Base-by-base conservation (phyloP, 352 stramenopile genomes). In the Pythium aristosporum region DNA sequence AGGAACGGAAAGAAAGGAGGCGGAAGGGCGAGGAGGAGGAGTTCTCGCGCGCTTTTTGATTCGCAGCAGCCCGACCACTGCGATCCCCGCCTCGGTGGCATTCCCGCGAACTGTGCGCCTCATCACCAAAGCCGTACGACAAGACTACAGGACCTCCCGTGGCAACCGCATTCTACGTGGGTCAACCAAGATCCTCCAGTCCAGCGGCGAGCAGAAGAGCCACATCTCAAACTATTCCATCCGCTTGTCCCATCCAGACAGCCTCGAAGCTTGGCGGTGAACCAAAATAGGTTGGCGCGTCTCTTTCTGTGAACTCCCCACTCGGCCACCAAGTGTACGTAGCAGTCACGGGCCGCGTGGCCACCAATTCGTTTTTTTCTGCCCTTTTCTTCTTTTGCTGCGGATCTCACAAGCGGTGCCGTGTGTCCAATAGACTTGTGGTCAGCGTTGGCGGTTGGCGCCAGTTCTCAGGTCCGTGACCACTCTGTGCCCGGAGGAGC, bases 1-100 rank as follows among this genome's bases (percentile, higher is more conserved):
- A 60, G 56, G 63, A 69, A 69, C 55, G 50, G 65, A 71, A 71
- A 41, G 52, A 66, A 71, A 48, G 11, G 3, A 36, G 23, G 32
- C 36, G 61, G 44, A 61, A 61, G 13, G 12, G 5, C 25, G 25
- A 5, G 25, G 11, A 18, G 23, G 21, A 5, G 2, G 7, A n/a
- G 18, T 42, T 61, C 36, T 18, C 59, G 59, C 48, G 58, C 58
- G 43, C 56, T 68, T 62, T 57, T 61, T 57, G 48, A 61, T 36
- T 52, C 20, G 52, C 61, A 32, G 32, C 44, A 13, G 32, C 13
- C 16, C 9, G 1, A 6, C 13, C 39, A 46, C 12, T 9, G 15
- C 39, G 13, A 10, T n/a, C 34, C 34, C 8, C 34, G 34, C 34
- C 11, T 39, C 34, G 34, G 20, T 39, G 34, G 34, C 34, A 39